These are phyloP conservation scores for Amanita thiersii DNA, from an alignment of 768 basidiomycete species.

Conservation along the genomic window DNA sequence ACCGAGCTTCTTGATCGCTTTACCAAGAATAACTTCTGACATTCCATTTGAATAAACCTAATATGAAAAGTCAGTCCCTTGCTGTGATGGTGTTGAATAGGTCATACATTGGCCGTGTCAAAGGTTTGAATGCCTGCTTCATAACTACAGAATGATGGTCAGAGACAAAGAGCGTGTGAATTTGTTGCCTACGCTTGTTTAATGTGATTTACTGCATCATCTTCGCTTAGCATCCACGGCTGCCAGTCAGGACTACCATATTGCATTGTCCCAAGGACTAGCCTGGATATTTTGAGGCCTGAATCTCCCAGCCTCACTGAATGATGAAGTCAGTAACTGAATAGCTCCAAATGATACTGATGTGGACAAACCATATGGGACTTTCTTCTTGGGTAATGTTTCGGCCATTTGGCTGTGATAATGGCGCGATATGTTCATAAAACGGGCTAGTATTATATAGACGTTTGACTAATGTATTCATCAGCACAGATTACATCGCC, in stretches of 20 bases:
- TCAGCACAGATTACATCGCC: too few species aligned
- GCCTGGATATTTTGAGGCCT: conserved; percentile 55
- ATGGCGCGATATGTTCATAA: too few species aligned
- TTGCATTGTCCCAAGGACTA: conserved; percentile 60
- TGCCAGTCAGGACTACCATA: conserved; percentile 49
- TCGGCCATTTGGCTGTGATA: too few species aligned
- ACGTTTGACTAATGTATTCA: too few species aligned
- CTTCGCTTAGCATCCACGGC: conserved; percentile 36
- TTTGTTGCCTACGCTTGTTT: conserved; percentile 29
- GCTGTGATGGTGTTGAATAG: neutral
- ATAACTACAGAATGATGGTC: conserved; percentile 25
- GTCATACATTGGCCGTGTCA: conserved; percentile 42
- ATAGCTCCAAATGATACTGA: too few species aligned
- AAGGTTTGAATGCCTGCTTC: conserved; percentile 61
- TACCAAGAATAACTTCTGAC: conserved; percentile 62
- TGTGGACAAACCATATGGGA: too few species aligned
- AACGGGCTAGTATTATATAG: too few species aligned
- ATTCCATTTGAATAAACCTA: conserved; percentile 60
- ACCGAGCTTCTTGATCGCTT: conserved; percentile 57
- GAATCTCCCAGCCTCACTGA: conserved; percentile 42
- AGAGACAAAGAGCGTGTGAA: neutral
- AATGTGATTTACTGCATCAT: conserved; percentile 45
- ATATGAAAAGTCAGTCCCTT: neutral
- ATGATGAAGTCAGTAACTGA: too few species aligned
- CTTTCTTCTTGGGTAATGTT: too few species aligned